A percentile compares a stretch with the other conserved stretches of the same genome.
These are phyloP conservation scores for Corymbia citriodora DNA, from an alignment of 441 rosid species.

Conservation along the genomic window DNA sequence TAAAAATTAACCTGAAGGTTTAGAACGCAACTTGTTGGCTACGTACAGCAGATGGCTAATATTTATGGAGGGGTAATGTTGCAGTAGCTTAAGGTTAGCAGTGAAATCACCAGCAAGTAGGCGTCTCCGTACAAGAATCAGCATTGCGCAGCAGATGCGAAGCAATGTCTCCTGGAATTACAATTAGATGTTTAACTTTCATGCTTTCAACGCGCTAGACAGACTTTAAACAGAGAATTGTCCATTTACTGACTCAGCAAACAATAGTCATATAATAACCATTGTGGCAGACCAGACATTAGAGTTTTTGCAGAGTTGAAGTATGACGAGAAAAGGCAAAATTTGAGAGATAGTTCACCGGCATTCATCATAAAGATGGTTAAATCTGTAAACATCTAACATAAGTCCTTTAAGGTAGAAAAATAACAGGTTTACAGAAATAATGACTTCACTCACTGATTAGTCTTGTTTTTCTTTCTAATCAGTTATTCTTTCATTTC, in stretches of 20 bases:
- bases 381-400: neutral
- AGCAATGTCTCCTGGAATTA: conserved; percentile 78
- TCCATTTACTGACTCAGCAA: neutral
- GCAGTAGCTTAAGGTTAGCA: conserved; percentile 83
- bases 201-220: neutral
- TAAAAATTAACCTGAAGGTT: conserved; percentile 27
- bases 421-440: neutral
- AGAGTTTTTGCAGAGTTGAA: neutral
- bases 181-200: neutral
- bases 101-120: conserved; percentile 96
- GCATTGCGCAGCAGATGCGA: conserved; percentile 92
- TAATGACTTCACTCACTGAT: neutral
- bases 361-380: neutral
- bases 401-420: neutral
- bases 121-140: conserved; percentile 76
- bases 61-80: conserved; percentile 84
- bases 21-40: conserved; percentile 75
- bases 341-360: neutral
- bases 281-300: neutral
- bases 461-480: neutral
- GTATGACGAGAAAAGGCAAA: neutral
- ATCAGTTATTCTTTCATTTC: neutral
- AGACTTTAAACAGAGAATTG: neutral
- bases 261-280: neutral
- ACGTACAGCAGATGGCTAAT: conserved; percentile 87